Conservation (phyloP, 2,329 filamentous ascomycete species). For the Colletotrichum filicis region DNA sequence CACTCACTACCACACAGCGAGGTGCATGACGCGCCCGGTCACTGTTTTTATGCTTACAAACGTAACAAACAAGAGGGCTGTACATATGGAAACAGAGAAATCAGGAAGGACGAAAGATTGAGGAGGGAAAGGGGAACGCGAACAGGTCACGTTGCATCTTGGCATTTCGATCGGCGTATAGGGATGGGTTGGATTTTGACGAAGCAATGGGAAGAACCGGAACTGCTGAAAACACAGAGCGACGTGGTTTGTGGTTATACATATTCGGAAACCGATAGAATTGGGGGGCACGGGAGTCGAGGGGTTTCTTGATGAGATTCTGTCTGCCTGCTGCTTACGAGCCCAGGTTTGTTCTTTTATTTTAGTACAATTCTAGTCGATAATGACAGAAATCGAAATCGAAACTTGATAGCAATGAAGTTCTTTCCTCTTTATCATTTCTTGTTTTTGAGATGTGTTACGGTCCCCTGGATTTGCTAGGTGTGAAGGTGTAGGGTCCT, state of each 20-base stretch:
- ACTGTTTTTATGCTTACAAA: background rate
- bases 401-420: background rate
- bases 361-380: background rate
- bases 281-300: background rate
- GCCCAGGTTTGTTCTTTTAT: background rate
- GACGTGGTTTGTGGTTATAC: background rate
- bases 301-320: constrained; percentile 9
- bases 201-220: background rate
- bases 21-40: constrained; percentile 1
- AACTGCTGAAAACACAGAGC: background rate
- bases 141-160: constrained; percentile 34
- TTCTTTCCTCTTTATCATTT: background rate
- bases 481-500: background rate
- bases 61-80: background rate
- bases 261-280: constrained; percentile 8
- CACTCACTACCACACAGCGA: background rate
- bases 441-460: background rate
- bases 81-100: constrained; percentile 9
- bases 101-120: background rate
- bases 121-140: background rate
- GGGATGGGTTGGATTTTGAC: background rate
- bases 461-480: background rate
- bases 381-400: background rate
- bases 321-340: constrained; percentile 19
- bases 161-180: constrained; percentile 35